A percentile compares a stretch with the other conserved stretches of the same genome.
Conservation (phyloP, 768 basidiomycete species). For the Omphalotus guepiniiformis region DNA sequence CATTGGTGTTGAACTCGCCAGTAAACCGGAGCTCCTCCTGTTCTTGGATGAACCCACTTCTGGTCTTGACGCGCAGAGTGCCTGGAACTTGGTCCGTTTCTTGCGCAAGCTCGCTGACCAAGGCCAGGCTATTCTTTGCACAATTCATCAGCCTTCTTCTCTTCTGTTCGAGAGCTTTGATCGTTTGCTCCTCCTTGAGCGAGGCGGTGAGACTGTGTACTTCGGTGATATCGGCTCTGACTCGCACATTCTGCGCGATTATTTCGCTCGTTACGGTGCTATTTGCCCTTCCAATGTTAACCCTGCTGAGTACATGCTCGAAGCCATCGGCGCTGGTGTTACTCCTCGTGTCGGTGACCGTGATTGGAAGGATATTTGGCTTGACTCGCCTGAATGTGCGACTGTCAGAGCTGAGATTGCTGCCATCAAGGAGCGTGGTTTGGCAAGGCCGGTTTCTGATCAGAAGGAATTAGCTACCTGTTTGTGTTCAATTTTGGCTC, state of each 20-base stretch:
- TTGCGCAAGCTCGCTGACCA: conserved; percentile 77
- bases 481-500: conserved; percentile 20
- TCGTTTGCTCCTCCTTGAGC: conserved; percentile 60
- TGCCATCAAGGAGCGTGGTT: conserved; percentile 42
- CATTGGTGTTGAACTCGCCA: conserved; percentile 88
- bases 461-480: conserved; percentile 43
- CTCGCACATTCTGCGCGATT: conserved; percentile 61
- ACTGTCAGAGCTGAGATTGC: conserved; percentile 39
- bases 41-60: conserved; percentile 59
- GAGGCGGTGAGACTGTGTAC: conserved; percentile 90
- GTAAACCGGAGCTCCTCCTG: conserved; percentile 75
- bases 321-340: conserved; percentile 84
- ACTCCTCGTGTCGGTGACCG: conserved; percentile 66
- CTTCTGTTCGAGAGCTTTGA: conserved; percentile 82
- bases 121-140: conserved; percentile 88
- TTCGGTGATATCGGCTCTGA: conserved; percentile 85
- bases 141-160: conserved; percentile 71
- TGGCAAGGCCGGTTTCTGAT: conserved; percentile 36
- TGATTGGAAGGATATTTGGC: conserved; percentile 88
- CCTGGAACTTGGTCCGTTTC: conserved; percentile 82
- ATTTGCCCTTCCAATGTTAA: conserved; percentile 73
- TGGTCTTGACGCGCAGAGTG: conserved; percentile 59
- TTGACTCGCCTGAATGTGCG: conserved; percentile 59
- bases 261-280: conserved; percentile 75
- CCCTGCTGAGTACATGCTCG: conserved; percentile 76